Base-by-base conservation (phyloP, 768 basidiomycete genomes). In the Naganishia friedmannii region DNA sequence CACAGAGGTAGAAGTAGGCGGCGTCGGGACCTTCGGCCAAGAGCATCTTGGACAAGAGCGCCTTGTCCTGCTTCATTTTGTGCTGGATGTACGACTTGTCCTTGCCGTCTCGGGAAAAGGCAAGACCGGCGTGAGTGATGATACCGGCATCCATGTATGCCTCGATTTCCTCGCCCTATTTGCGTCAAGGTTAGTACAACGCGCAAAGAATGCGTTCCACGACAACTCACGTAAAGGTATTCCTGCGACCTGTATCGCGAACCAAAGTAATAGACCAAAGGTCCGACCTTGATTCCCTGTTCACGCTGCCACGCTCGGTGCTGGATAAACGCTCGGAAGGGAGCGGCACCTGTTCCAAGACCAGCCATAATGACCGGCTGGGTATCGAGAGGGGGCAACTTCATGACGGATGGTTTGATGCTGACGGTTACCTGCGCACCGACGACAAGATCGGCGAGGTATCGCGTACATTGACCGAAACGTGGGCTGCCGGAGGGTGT, bases 391-490 rank as follows among this genome's bases (percentile, higher is more conserved):
- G 90, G 89, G 66, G 96, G 96, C 6, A 98, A 84, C 90, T 97
- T 98, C 96, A 99, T 98, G 32, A 99, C 96, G 78, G 93, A 96
- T 29, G 96, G 96, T 82, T 96, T 96, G 83, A 98, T 90, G 7
- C 94, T 97, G 10, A 96, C 95, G 0, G 93, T 97, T 26, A 97
- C 93, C 81, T 95, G 89, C 79, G 92, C 90, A 23, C 95, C 96
- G 45, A 89, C 80, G 77, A 87, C 86, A 53, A 99, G 85, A 48
- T 85, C 88, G 3, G 90, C 89, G 46, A 98, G 89, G 82, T 98
- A 99, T 71, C 93, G 87, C 5, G 96, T 98, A 79, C 95, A 98
- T 83, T 99, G 96, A 29, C 96, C 96, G 79, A 87, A 95, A 71
- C 90, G 87, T 23, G 83, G 84, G 23, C 86, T 80, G 58, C 92